These are phyloP conservation scores for Tulasnella sp. DNA, from an alignment of 768 basidiomycete species.

Conservation along the genomic window DNA sequence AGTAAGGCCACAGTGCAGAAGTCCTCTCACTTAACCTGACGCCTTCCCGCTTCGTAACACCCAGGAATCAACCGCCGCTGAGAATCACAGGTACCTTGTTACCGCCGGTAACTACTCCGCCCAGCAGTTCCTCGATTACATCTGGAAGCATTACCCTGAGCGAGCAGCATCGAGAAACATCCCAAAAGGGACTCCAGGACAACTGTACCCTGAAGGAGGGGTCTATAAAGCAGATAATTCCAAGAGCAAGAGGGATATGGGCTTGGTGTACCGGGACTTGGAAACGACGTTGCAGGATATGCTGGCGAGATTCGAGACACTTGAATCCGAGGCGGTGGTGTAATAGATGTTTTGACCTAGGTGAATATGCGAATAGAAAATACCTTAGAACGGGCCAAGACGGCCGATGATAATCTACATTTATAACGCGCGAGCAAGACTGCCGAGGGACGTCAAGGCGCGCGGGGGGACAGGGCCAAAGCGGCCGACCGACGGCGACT, in stretches of 20 bases:
- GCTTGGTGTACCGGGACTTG: constrained; percentile 8
- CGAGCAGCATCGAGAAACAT: constrained; percentile 25
- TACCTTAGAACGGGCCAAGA: not conserved
- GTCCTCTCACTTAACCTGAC: not conserved
- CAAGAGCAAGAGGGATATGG: constrained; percentile 26
- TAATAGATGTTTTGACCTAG: not conserved
- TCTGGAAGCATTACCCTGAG: constrained; percentile 32
- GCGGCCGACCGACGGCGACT: not conserved
- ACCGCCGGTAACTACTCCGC: constrained; percentile 31
- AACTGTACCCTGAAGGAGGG: constrained; percentile 31
- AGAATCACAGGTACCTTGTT: constrained; percentile 33
- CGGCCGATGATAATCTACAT: too few relatives aligned
- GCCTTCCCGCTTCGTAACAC: not conserved
- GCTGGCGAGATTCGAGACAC: constrained; percentile 6
- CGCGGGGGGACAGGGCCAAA: too few relatives aligned
- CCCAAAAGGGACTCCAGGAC: constrained; percentile 19
- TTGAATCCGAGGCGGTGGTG: not conserved
- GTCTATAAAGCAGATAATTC: constrained; percentile 30
- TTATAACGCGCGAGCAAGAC: too few relatives aligned
- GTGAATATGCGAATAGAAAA: not conserved
- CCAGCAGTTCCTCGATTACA: constrained; percentile 28
- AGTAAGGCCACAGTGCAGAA: not conserved
- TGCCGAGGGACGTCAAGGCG: too few relatives aligned
- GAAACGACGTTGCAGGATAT: constrained; percentile 26
- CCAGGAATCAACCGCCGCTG: constrained; percentile 24